Evolutionary conservation across 306 rosid genomes (phyloP), one percentile per base, ranked within the genome.

Genomic region (Argentina anserina): DNA sequence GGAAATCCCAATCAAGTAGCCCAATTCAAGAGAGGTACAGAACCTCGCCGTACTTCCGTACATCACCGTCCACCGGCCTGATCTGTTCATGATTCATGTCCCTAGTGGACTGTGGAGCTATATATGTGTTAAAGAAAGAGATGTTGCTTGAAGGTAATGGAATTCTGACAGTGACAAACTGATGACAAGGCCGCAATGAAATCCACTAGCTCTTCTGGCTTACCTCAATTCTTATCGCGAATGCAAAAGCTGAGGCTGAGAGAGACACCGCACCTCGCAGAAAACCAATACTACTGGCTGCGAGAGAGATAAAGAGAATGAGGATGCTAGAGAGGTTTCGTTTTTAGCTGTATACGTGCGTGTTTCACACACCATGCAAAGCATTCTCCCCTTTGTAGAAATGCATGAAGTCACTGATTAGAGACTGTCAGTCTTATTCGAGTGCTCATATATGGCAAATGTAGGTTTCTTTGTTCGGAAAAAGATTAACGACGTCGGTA

Each of bases 61-160:
- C 66, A 17, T 40, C 65, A 29, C 65, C 65, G 37, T 26, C 65
- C 63, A 28, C 64, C 64, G 64, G 64, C 39, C 64, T 59, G 10
- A 0, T 1, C 5, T 55, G 64, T 58, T 26, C 1, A 7, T 58
- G 36, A 39, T 58, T 26, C 1, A 7, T 58, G 36, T 28, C 12
- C 64, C 37, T 8, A 29, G 64, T 29, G 64, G n/a, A 59, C 37
- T 17, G 39, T 28, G 64, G 33, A 14, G 64, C 36, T 15, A 50
- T n/a, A 12, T 58, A 6, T 14, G 33, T 58, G 64, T 29, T 59
- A 29, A 59, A 59, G 66, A 61, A 8, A 50, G 28, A 50, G 58
- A n/a, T 50, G 28, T 26, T 56, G 36, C 17, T 31, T 33, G 41
- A 58, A 31, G 66, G 66, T 15, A 17, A 60, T 60, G 66, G 41